Base-by-base conservation (phyloP, 441 rosid genomes). In the Croton laevigatus region DNA sequence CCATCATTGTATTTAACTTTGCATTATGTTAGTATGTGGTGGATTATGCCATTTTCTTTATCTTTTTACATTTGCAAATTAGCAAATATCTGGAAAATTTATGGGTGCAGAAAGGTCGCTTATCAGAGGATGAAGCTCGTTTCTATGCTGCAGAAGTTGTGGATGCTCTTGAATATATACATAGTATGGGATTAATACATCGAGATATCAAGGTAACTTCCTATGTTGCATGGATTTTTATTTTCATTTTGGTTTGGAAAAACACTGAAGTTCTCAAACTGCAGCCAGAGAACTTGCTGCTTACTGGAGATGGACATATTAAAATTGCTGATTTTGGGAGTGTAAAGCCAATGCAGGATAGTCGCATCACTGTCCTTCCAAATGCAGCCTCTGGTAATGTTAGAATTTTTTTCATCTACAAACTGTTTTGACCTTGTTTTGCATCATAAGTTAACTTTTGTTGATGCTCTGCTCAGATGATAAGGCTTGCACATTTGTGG, bases 261-360 rank as follows among this genome's bases (percentile, higher is more conserved):
- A 49, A 53, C 57, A 63, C 83, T 87, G 23, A 87, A n/a, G 22
- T 45, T 68, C 66, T 44, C 80, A 48, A 57, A 64, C 76, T 75
- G 86, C 97, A 95, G 99, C 97, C 98, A 68, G 98, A 96, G 88
- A 96, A 96, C 79, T 85, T 96, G 82, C 82, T 91, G 58, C 89
- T 91, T 61, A 88, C 92, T 17, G 72, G 78, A 11, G 99, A 91
- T 58, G 97, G 98, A 66, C 99, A 93, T 72, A 86, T 96, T 64
- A 93, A 96, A 86, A 83, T 96, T 80, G 99, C 99, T 23, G 99
- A 96, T 85, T 93, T 93, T 83, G 98, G 98, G 54, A 96, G 99
- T 79, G 99, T 95, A 51, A 92, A 95, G 96, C 97, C 96, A n/a
- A 91, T 91, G 97, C 97, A 92, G 76, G 98, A 84, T 66, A 92